Base-by-base conservation (phyloP, 805 yeast genomes). In the Kluyveromyces starmeri region DNA sequence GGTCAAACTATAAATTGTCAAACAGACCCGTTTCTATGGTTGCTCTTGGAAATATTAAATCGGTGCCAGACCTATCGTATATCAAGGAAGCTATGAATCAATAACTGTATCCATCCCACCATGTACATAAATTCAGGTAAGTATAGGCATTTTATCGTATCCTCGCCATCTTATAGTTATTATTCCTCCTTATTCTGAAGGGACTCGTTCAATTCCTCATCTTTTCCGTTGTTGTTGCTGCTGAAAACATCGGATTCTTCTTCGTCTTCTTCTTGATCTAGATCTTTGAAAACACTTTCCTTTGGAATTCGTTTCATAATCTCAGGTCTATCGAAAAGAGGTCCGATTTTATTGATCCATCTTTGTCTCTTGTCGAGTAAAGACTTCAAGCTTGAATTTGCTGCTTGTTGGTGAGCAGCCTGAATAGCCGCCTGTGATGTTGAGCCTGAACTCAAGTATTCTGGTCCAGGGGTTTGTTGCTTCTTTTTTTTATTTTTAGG, bases 311-410 rank as follows among this genome's bases (percentile, higher is more conserved):
- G 62, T 54, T 82, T 72, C 88, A 86, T 84, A 28, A 73, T 62
- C 43, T 78, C 75, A 3, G 68, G 62, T 12, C 66, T 66, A 17
- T 78, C 69, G 60, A 92, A 92, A 34, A 89, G 68, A 21, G 88
- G 85, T 1, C 97, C 97, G 43, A 92, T 84, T 53, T 79, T 83
- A 15, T 70, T 71, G 24, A 88, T 80, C 98, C 98, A 92, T 47
- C 92, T 75, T 36, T 58, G 64, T 35, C 97, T 72, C 61, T 92
- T 92, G 44, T 89, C 96, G 43, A 89, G 58, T 32, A 89, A 58
- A 2, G 89, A 78, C 47, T 78, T 71, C 38, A 86, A 67, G 3
- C 95, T 89, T 9, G 82, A 72, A 55, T 78, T 83, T 35, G 83
- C 82, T 12, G 82, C 83, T 32, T 73, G 77, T 50, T 75, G 85